Base-by-base conservation (phyloP, 2,329 filamentous ascomycete species). In the Corynespora cassiicola region DNA sequence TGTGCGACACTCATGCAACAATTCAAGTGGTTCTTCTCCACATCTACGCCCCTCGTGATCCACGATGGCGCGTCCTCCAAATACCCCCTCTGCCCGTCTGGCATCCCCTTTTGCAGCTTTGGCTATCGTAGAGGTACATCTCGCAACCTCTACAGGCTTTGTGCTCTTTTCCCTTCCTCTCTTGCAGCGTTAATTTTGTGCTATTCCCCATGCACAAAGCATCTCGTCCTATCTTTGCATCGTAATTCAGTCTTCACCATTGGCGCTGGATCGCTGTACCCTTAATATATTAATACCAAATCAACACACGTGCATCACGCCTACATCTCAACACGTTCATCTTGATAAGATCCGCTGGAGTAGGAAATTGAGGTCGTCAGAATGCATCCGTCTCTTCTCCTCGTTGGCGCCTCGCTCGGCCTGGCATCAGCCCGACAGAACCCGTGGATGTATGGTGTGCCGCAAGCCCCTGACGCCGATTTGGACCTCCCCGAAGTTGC, bases 401-500 rank as follows among this genome's bases (percentile, higher is more conserved):
- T 65, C 11, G 31, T 60, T 9, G 41, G 55, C 31, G 50, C 48
- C 20, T 49, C 50, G 18, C 50, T 50, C 15, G 42, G 57, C 27
- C 42, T 63, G 1, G 39, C 37, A 22, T 41, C 47, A 11, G 52
- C 54, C 20, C 52, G 47, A 2, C 50, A 54, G 5, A 48, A 56
- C 24, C 61, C 59, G 27, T 65, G 57, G 51, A 66, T 42, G 39
- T 66, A 63, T 34, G 62, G 62, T 10, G 61, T 66, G 9, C 62
- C 62, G 1, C 56, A 55, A 26, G 56, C 36, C 23, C 53, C 56
- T 10, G 57, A 57, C 21, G 45, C 60, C 20, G 56, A 58, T 15
- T 54, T 62, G 37, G 40, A 56, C 22, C 44, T 56, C 21, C 54
- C 59, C 45, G 54, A 47, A 10, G 41, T 59, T 18, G 54, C 52